phyloP scores from a whole-genome alignment of 1,139 yeast species.

The Waltiozyma solani region DNA sequence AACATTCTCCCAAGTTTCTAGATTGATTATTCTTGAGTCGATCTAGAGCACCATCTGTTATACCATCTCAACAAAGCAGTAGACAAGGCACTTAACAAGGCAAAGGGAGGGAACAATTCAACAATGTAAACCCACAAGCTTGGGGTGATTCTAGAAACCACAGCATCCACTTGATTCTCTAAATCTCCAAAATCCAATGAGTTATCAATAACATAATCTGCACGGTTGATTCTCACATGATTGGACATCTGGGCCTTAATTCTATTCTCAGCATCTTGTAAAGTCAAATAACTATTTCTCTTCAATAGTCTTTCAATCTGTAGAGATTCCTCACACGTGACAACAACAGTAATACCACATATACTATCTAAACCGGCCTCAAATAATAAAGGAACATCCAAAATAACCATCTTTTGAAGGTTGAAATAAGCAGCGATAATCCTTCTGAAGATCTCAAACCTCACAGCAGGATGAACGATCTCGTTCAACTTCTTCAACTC shows the following conservation, averaged over 20 bases:
- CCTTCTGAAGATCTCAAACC: conserved; percentile 52
- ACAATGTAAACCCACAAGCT: conserved; percentile 25
- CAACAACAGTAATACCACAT: conserved; percentile 68
- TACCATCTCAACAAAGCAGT: conserved; percentile 1
- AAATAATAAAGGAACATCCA: conserved; percentile 86
- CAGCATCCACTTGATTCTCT: conserved; percentile 33
- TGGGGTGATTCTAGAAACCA: conserved; percentile 41
- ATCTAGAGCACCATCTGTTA: not conserved
- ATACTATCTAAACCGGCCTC: conserved; percentile 64
- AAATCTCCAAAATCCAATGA: conserved; percentile 41
- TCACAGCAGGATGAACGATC: conserved; percentile 87
- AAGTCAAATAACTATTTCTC: conserved; percentile 60
- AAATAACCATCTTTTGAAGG: conserved; percentile 45
- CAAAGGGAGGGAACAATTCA: conserved; percentile 49
- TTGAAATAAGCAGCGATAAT: conserved; percentile 47
- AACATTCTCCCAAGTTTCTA: no score
- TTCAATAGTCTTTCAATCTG: conserved; percentile 55
- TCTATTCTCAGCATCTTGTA: conserved; percentile 61
- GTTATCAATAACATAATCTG: conserved; percentile 67
- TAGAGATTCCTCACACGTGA: conserved; percentile 43
- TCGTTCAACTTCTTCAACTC: conserved; percentile 51
- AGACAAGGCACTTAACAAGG: conserved; percentile 42
- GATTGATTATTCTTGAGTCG: not conserved
- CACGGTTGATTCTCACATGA: conserved; percentile 41
- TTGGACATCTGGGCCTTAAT: conserved; percentile 71